These are phyloP conservation scores for Cercospora zeina DNA, from an alignment of 2,329 filamentous ascomycete species.

Conservation along the genomic window DNA sequence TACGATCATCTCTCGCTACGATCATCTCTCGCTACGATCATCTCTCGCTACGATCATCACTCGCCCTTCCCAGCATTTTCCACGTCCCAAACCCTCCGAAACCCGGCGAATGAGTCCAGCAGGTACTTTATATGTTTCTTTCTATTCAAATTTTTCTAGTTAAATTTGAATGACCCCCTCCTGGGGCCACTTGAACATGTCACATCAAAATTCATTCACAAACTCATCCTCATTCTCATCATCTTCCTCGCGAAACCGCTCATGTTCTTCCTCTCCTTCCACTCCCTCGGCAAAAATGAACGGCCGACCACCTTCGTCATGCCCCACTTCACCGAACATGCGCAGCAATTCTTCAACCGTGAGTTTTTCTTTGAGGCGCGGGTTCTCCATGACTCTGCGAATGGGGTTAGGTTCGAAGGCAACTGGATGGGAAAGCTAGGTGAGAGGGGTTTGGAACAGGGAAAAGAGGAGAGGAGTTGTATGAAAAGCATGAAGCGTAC, in stretches of 20 bases:
- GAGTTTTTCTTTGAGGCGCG: slow-evolving; percentile 40
- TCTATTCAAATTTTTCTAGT: too few relatives aligned
- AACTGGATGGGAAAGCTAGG: not conserved
- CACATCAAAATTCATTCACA: slow-evolving; percentile 8
- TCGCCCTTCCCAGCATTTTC: too few relatives aligned
- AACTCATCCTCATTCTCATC: slow-evolving; percentile 8
- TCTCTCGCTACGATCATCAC: too few relatives aligned
- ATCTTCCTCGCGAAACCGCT: slow-evolving; percentile 4
- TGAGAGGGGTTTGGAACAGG: too few relatives aligned
- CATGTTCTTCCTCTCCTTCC: slow-evolving; percentile 22
- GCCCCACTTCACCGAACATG: slow-evolving; percentile 49
- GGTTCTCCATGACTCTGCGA: slow-evolving; percentile 45
- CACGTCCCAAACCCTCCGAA: too few relatives aligned
- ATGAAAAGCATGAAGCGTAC: not conserved
- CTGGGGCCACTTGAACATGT: too few relatives aligned
- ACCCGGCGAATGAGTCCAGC: too few relatives aligned
- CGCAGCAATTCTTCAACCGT: slow-evolving; percentile 46
- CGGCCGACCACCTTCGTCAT: slow-evolving; percentile 43
- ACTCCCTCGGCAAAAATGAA: slow-evolving; percentile 47
- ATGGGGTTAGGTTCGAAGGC: slow-evolving; percentile 2
- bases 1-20: too few relatives aligned
- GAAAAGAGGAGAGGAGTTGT: not conserved
- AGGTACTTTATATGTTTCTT: too few relatives aligned
- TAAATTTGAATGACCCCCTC: too few relatives aligned
- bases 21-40: too few relatives aligned